phyloP scores from a whole-genome alignment of 139 green algal genomes.

The Nannochloris sp. region DNA sequence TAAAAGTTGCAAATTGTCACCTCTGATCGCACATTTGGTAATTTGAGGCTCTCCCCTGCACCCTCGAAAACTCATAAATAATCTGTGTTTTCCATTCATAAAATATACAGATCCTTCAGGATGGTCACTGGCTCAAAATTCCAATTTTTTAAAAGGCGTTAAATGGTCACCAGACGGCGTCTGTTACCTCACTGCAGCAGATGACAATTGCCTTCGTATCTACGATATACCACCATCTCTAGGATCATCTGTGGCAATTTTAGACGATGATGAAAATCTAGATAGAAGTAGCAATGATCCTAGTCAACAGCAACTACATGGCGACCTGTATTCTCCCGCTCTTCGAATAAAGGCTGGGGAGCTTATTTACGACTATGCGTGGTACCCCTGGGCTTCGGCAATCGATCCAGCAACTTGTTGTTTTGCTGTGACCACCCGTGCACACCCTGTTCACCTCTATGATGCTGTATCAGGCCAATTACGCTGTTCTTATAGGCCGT shows the following conservation, averaged over 20 bases:
- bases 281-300: not conserved
- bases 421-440: conserved; percentile 61
- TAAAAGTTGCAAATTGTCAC: too few relatives aligned
- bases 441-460: conserved; percentile 81
- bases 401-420: conserved; percentile 62
- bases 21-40: too few relatives aligned
- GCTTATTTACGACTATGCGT: conserved; percentile 72
- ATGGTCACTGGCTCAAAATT: too few relatives aligned
- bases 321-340: too few relatives aligned
- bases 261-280: not conserved
- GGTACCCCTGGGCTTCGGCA: conserved; percentile 53
- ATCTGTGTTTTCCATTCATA: too few relatives aligned
- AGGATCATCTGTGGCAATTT: too few relatives aligned
- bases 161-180: conserved; percentile 74
- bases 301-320: too few relatives aligned
- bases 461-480: conserved; percentile 59
- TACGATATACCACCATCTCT: conserved; percentile 62
- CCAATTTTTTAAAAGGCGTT: conserved; percentile 75
- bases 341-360: conserved; percentile 60
- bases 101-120: too few relatives aligned
- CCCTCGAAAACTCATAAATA: too few relatives aligned
- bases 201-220: conserved; percentile 65
- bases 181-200: conserved; percentile 64
- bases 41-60: too few relatives aligned
- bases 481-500: conserved; percentile 65